Percentiles rank a stretch among this genome's conserved stretches.
These are phyloP conservation scores for Thuidium tamariscinum DNA, from an alignment of 225 moss, liverwort and hornwort species.

Conservation along the genomic window DNA sequence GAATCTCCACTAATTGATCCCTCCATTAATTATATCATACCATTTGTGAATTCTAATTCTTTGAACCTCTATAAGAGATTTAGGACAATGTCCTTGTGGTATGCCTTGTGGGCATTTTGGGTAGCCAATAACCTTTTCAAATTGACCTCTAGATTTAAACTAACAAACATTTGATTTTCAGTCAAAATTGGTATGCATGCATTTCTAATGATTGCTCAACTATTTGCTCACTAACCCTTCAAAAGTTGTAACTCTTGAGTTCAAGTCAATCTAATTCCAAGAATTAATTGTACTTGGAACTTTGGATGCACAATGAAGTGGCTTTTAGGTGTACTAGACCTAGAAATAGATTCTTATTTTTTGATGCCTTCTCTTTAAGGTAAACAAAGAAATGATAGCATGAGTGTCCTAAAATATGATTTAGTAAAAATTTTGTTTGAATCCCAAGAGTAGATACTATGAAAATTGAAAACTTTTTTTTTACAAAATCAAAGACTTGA, in stretches of 20 bases:
- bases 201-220: not conserved
- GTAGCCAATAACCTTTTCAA: not conserved
- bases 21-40: fast-evolving
- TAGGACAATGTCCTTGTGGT: not conserved
- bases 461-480: too few species aligned
- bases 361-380: not conserved
- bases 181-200: fast-evolving
- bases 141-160: not conserved
- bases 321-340: fast-evolving
- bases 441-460: too few species aligned
- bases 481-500: not conserved
- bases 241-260: not conserved
- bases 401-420: not conserved
- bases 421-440: not conserved
- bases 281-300: not conserved
- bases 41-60: not conserved
- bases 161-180: not conserved
- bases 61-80: fast-evolving
- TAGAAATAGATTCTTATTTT: not conserved
- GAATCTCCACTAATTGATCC: fast-evolving
- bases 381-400: not conserved
- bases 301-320: not conserved
- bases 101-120: fast-evolving
- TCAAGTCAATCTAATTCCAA: not conserved
- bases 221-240: not conserved